Conservation (phyloP, 129 eudicot genomes). For the Escallonia herrerae region DNA sequence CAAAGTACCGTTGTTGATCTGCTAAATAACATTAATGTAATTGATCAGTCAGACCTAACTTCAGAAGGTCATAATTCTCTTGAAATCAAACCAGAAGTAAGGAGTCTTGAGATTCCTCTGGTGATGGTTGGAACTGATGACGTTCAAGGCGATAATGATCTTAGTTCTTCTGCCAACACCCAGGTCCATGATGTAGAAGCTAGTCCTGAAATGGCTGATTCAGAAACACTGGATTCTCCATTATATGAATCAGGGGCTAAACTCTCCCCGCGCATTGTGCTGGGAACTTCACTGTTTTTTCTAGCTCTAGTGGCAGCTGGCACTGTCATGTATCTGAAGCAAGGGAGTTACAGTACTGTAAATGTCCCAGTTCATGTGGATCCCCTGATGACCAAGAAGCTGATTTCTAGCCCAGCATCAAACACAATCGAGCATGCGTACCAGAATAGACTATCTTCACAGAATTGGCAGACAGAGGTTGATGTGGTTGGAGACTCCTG, state of each 20-base stretch:
- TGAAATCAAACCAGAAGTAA: neutral
- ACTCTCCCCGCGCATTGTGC: neutral
- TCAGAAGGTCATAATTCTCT: neutral
- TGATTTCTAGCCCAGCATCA: neutral
- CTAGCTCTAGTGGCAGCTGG: constrained; percentile 18
- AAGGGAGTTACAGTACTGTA: constrained; percentile 7
- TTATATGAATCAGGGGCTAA: constrained; percentile 6
- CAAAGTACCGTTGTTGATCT: neutral
- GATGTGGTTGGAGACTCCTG: constrained; percentile 40
- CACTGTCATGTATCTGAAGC: constrained; percentile 15
- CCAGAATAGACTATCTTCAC: constrained; percentile 11
- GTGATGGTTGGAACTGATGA: neutral
- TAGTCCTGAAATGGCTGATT: constrained; percentile 3
- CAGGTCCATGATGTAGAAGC: constrained; percentile 1
- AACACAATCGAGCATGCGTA: neutral
- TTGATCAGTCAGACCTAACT: constrained; percentile 9
- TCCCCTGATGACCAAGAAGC: neutral
- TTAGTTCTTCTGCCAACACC: constrained; percentile 5
- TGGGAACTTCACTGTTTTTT: constrained; percentile 19
- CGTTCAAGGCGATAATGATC: constrained; percentile 2
- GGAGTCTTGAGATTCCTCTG: neutral
- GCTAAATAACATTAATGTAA: constrained; percentile 6
- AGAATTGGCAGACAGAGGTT: constrained; percentile 25
- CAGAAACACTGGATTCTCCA: constrained; percentile 12
- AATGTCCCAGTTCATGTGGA: constrained; percentile 9